Evolutionary conservation across 2,329 filamentous ascomycete species (phyloP), one percentile per base, ranked within the genome.

Genomic region (Lojkania enalia): DNA sequence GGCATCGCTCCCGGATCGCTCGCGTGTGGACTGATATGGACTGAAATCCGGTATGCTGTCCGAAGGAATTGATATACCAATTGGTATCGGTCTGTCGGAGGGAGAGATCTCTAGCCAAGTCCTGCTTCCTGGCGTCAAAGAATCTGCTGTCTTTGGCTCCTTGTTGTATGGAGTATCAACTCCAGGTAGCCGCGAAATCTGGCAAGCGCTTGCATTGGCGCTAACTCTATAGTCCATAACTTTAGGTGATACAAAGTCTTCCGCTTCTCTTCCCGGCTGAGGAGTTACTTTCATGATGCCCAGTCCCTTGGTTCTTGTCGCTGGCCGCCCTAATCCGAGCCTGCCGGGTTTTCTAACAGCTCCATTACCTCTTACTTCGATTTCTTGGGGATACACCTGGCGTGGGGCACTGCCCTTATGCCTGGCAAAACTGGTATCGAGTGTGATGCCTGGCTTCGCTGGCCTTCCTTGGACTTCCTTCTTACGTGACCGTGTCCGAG

Each of bases 31-130:
- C 33, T 64, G 58, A 37, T 68, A 63, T 7, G 61, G 57, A 39
- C 61, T 63, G 42, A 69, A 66, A 27, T 70, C 67, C 20, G 74
- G 57, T 69, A 79, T 30, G 65, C 71, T 55, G 35, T 79, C 77
- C 12, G 81, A 78, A 2, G 85, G 80, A 35, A 89, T 72, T 12
- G 81, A 78, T 39, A 90, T 82, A 11, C 86, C 86, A 52, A 89
- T 90, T 31, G 86, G 78, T 47, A 90, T 90, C 1, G 84, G 84
- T n/a, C 82, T 77, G 56, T 86, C 83, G 46, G 79, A 80, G 0
- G 86, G 86, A 12, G 86, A 88, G 3, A 88, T 74, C 49, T 83
- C 81, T 23, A 64, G 59, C 62, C 52, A 71, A 20, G 51, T 60
- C 48, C 58, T 66, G 38, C 51, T 58, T 30, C 56, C 57, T 35